Percentiles rank a stretch among this genome's conserved stretches.
phyloP scores from a whole-genome alignment of 306 rosid species.

The Crataegus laevigata region DNA sequence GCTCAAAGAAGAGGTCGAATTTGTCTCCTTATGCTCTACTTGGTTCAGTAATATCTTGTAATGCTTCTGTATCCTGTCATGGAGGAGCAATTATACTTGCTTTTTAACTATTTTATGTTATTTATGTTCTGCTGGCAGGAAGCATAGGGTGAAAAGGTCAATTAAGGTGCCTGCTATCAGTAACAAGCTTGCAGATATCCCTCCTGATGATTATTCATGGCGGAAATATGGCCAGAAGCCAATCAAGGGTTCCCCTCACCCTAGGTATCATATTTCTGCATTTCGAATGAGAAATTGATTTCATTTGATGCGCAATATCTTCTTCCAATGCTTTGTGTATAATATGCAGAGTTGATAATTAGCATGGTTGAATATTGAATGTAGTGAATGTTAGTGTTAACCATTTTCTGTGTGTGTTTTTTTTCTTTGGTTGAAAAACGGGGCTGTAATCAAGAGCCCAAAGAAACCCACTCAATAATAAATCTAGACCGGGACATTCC shows the following conservation, averaged over 20 bases:
- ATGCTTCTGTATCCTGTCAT: slow-evolving; percentile 2
- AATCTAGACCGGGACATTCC: too few species aligned
- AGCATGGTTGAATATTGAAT: background rate
- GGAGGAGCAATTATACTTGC: background rate
- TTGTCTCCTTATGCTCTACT: slow-evolving; percentile 3
- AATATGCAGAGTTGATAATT: background rate
- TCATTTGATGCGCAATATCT: background rate
- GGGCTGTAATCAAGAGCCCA: too few species aligned
- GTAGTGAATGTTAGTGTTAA: background rate
- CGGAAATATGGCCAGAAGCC: slow-evolving; percentile 99
- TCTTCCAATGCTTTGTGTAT: background rate
- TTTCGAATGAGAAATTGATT: background rate
- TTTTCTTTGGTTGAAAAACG: too few species aligned
- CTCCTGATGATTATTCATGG: slow-evolving; percentile 99
- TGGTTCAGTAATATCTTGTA: background rate
- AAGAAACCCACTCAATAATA: too few species aligned
- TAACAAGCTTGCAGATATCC: slow-evolving; percentile 96
- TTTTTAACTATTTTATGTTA: background rate
- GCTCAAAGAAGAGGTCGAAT: slow-evolving; percentile 93
- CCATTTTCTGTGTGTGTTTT: background rate
- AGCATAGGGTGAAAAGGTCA: slow-evolving; percentile 86
- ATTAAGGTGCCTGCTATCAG: slow-evolving; percentile 97
- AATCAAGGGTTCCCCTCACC: slow-evolving; percentile 99
- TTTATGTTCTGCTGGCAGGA: slow-evolving; percentile 40
- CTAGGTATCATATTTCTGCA: slow-evolving; percentile 49